Evolutionary conservation across 108 stramenopile species (phyloP).

Genomic region (Pseudonitzschia pungens): DNA sequence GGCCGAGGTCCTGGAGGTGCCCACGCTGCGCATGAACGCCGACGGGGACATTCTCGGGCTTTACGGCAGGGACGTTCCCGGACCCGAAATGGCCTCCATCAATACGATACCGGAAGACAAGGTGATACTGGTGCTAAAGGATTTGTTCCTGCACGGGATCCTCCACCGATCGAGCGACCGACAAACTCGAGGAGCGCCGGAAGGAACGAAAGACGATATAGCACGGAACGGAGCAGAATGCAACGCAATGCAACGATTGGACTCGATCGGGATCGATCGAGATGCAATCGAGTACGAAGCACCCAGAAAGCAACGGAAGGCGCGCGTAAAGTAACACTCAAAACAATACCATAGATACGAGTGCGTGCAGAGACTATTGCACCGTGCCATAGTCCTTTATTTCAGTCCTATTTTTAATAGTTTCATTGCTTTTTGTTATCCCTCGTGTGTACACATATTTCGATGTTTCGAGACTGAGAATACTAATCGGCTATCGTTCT

Average conservation of each 20-base stretch:
- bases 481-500: not conserved
- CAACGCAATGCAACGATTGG: too few relatives aligned
- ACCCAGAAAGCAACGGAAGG: too few relatives aligned
- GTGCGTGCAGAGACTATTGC: too few relatives aligned
- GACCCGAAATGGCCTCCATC: constrained; percentile 28
- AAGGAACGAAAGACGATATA: not conserved
- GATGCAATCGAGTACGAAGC: too few relatives aligned
- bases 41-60: constrained; percentile 34
- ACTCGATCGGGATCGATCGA: too few relatives aligned
- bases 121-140: constrained; percentile 36
- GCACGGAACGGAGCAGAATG: not conserved
- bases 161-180: not conserved
- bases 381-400: too few relatives aligned
- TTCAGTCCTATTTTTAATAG: too few relatives aligned
- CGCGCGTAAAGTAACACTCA: too few relatives aligned
- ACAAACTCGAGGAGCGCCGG: not conserved
- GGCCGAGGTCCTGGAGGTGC: constrained; percentile 24
- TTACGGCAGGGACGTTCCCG: constrained; percentile 25
- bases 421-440: too few relatives aligned
- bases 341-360: too few relatives aligned
- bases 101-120: constrained; percentile 26
- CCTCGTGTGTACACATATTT: too few relatives aligned
- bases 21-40: constrained; percentile 32
- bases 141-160: constrained; percentile 8
- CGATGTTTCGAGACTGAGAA: too few relatives aligned